These are phyloP conservation scores for Pulveroboletus sp. DNA, from an alignment of 768 basidiomycete genomes.

Conservation along the genomic window DNA sequence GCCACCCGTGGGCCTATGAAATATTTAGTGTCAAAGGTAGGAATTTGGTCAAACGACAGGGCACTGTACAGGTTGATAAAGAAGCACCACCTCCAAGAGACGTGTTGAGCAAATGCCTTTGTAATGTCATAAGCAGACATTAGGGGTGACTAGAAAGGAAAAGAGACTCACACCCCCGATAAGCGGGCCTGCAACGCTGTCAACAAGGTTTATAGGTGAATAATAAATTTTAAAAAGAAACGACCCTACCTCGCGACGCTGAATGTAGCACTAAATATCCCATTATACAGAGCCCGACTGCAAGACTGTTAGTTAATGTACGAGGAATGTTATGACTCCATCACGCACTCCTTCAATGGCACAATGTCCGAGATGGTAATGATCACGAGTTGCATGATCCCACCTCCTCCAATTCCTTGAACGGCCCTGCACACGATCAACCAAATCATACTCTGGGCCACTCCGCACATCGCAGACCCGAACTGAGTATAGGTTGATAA, in stretches of 20 bases:
- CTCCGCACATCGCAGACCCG: constrained; percentile 78
- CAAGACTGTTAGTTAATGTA: constrained; percentile 19
- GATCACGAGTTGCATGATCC: constrained; percentile 70
- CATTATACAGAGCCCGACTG: constrained; percentile 77
- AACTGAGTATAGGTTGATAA: constrained; percentile 39
- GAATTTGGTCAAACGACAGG: not conserved
- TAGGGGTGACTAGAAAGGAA: not conserved
- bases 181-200: constrained; percentile 68
- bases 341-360: constrained; percentile 64
- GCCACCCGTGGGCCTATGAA: constrained; percentile 65
- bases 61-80: constrained; percentile 65
- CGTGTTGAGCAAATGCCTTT: constrained; percentile 64
- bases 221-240: not conserved
- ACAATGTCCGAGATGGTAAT: constrained; percentile 85
- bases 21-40: not conserved
- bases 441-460: constrained; percentile 76
- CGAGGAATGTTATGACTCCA: not conserved
- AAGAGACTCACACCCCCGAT: constrained; percentile 67
- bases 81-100: constrained; percentile 86
- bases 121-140: constrained; percentile 3
- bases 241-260: constrained; percentile 50
- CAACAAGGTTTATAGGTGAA: not conserved
- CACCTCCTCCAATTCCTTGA: constrained; percentile 82
- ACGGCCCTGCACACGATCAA: constrained; percentile 71
- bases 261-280: constrained; percentile 73